These are phyloP conservation scores for Asclepias syriaca DNA, from an alignment of 257 asterid species.

Conservation along the genomic window DNA sequence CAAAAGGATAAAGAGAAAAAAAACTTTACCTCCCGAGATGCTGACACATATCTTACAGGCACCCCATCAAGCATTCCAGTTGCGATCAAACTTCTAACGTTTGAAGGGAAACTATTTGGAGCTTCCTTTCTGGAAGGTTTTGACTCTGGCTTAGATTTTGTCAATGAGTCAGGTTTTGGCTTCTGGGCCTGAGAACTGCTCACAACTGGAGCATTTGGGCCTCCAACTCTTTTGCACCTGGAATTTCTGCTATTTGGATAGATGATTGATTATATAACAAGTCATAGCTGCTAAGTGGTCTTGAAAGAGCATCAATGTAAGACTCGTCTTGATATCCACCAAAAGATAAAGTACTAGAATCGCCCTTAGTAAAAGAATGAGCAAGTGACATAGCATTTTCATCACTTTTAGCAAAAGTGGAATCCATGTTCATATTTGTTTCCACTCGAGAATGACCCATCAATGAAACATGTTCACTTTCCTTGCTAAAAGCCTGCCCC, in stretches of 20 bases:
- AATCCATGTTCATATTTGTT: constrained; percentile 38
- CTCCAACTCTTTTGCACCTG: constrained; percentile 39
- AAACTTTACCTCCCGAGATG: constrained; percentile 59
- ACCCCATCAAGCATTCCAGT: constrained; percentile 96
- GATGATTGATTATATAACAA: constrained; percentile 60
- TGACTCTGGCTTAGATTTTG: constrained; percentile 51
- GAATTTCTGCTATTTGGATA: constrained; percentile 41
- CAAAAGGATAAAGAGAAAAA: not conserved
- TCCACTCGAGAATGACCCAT: constrained; percentile 46
- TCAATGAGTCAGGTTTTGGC: constrained; percentile 35
- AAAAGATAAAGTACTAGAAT: constrained; percentile 40
- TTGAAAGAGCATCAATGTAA: constrained; percentile 45
- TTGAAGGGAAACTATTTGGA: constrained; percentile 90
- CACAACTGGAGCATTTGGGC: constrained; percentile 29
- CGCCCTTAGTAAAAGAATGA: constrained; percentile 47
- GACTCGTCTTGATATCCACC: constrained; percentile 68
- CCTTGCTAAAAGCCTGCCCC: constrained; percentile 56
- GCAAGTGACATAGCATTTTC: constrained; percentile 33
- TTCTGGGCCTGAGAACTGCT: constrained; percentile 36
- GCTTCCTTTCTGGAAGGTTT: constrained; percentile 76
- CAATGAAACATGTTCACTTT: constrained; percentile 41
- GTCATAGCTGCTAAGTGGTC: constrained; percentile 60
- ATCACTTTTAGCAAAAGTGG: constrained; percentile 41
- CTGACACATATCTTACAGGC: constrained; percentile 74
- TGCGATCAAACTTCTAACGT: constrained; percentile 87